Evolutionary conservation across 192 early-diverging fungal species (phyloP).

Genomic region (Coemansia sp.): DNA sequence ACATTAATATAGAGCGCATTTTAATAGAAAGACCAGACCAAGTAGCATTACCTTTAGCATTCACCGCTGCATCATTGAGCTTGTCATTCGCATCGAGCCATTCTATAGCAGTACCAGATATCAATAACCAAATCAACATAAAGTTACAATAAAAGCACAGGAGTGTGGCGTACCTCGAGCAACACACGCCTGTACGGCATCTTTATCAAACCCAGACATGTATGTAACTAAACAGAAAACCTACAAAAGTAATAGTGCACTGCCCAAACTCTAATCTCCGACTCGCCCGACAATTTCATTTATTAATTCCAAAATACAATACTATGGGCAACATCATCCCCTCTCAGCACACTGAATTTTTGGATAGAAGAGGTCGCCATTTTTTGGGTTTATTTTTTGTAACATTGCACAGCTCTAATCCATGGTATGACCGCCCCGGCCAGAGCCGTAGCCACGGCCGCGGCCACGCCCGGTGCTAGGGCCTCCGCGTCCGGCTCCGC

Average conservation of each 20-base stretch:
- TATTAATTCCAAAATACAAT: background rate
- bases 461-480: slow-evolving; percentile 52
- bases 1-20: background rate
- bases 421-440: slow-evolving; percentile 4
- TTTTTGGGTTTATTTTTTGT: background rate
- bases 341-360: background rate
- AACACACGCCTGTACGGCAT: no score
- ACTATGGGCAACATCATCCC: background rate
- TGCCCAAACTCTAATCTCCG: no score
- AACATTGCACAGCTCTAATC: slow-evolving; percentile 8
- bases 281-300: background rate
- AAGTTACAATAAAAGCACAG: no score
- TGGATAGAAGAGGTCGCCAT: background rate
- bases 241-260: no score
- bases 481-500: slow-evolving; percentile 50
- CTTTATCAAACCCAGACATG: no score
- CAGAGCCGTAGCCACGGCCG: slow-evolving; percentile 14
- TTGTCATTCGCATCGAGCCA: slow-evolving; percentile 46
- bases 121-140: no score
- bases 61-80: slow-evolving; percentile 14
- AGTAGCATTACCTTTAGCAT: slow-evolving; percentile 11
- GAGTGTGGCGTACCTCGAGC: no score
- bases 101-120: slow-evolving; percentile 15
- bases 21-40: no score
- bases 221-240: no score